A percentile compares a stretch with the other conserved stretches of the same genome.
Evolutionary conservation across 2,329 filamentous ascomycete genomes (phyloP).

Genomic region (Epichloe coenophiala): DNA sequence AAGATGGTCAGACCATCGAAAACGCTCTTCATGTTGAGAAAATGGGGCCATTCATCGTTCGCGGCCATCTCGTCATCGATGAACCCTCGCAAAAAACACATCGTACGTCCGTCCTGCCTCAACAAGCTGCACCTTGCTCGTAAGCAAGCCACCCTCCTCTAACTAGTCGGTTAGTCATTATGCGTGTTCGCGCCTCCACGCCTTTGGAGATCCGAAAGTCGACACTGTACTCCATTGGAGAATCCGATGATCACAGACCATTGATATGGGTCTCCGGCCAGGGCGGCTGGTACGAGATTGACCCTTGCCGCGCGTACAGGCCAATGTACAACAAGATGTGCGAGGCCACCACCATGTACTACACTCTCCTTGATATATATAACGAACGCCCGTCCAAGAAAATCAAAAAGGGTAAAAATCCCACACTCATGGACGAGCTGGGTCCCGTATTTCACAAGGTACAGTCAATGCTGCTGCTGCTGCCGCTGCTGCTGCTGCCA

Average conservation of each 20-base stretch:
- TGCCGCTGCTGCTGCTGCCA: background rate
- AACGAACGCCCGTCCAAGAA: slow-evolving; percentile 18
- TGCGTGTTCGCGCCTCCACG: slow-evolving; percentile 15
- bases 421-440: slow-evolving; percentile 16
- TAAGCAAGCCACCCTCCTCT: background rate
- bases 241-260: slow-evolving; percentile 33
- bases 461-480: too few species aligned
- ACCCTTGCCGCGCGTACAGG: slow-evolving; percentile 43
- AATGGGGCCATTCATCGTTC: slow-evolving; percentile 46
- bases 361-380: slow-evolving; percentile 47
- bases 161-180: slow-evolving; percentile 16
- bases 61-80: slow-evolving; percentile 42
- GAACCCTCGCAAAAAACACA: slow-evolving; percentile 22
- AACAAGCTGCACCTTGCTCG: background rate
- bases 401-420: slow-evolving; percentile 17
- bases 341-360: slow-evolving; percentile 51
- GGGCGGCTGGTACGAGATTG: slow-evolving; percentile 57
- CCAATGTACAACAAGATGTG: slow-evolving; percentile 45
- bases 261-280: slow-evolving; percentile 47
- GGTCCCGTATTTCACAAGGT: slow-evolving; percentile 18
- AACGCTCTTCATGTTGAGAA: slow-evolving; percentile 48
- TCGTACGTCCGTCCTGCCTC: slow-evolving; percentile 18
- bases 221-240: slow-evolving; percentile 38
- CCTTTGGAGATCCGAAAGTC: slow-evolving; percentile 42
- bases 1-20: slow-evolving; percentile 37